phyloP scores from a whole-genome alignment of 176 grass and related monocot species.

The Poa pratensis region DNA sequence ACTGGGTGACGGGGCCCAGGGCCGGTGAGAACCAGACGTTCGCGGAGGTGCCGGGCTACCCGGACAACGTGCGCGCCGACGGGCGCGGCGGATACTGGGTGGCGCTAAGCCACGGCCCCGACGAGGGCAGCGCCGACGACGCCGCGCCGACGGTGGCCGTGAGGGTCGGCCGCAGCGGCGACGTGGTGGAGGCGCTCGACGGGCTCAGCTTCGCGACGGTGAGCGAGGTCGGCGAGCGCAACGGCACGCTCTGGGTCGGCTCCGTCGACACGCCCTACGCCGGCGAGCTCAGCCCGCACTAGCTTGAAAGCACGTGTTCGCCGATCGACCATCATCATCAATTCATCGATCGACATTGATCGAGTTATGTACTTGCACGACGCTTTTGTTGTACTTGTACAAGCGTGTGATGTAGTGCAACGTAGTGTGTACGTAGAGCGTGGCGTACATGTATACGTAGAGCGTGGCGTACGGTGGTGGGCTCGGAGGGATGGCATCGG shows the following conservation, averaged over 20 bases:
- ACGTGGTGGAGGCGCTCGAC: slow-evolving; percentile 47
- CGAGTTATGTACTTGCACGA: not conserved
- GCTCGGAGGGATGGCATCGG: not conserved
- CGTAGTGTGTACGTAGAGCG: not conserved
- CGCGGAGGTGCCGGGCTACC: slow-evolving; percentile 71
- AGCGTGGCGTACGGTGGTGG: not conserved
- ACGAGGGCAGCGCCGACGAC: not conserved
- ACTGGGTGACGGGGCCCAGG: slow-evolving; percentile 65
- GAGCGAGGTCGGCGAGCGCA: slow-evolving; percentile 59
- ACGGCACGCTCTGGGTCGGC: slow-evolving; percentile 61
- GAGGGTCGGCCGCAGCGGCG: slow-evolving; percentile 35
- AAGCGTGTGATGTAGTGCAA: not conserved
- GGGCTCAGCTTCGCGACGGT: slow-evolving; percentile 50
- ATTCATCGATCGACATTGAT: not conserved
- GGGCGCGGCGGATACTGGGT: slow-evolving; percentile 69
- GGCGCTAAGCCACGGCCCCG: slow-evolving; percentile 44
- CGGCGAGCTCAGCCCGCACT: not conserved
- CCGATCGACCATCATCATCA: not conserved
- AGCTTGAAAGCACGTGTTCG: not conserved
- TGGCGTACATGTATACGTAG: not conserved
- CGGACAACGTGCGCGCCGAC: slow-evolving; percentile 73
- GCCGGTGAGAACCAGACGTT: slow-evolving; percentile 52
- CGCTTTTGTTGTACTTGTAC: not conserved
- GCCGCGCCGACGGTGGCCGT: slow-evolving; percentile 45
- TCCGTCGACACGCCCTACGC: slow-evolving; percentile 68